Percentiles rank a stretch among this genome's conserved stretches.
phyloP scores from a whole-genome alignment of 805 yeast species.

The Naumovozyma castellii region DNA sequence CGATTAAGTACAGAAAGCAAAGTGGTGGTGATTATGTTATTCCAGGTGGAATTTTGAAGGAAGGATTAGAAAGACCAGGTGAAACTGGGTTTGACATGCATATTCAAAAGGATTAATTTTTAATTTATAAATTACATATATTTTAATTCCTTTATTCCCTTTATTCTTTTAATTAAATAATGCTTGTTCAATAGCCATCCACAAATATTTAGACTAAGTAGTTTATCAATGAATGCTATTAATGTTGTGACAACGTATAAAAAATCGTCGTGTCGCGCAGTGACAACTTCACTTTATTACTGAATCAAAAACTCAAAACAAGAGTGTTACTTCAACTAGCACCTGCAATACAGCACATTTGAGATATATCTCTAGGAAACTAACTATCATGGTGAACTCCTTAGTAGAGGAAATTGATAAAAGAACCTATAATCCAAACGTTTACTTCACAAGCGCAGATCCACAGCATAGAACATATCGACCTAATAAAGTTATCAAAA shows the following conservation, averaged over 20 bases:
- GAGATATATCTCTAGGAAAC: background rate
- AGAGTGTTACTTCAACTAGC: too few relatives aligned
- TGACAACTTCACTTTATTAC: too few relatives aligned
- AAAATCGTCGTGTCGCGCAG: too few relatives aligned
- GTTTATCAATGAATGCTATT: too few relatives aligned
- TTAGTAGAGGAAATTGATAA: conserved; percentile 29
- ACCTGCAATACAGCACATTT: too few relatives aligned
- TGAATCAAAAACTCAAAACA: too few relatives aligned
- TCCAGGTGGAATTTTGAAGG: conserved; percentile 8
- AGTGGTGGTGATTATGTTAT: conserved; percentile 17
- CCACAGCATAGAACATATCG: conserved; percentile 16
- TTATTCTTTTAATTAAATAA: too few relatives aligned
- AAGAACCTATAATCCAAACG: conserved; percentile 26
- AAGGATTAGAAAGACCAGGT: conserved; percentile 12
- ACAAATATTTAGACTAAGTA: too few relatives aligned
- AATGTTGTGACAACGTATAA: too few relatives aligned
- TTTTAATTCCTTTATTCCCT: too few relatives aligned
- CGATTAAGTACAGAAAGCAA: conserved; percentile 14
- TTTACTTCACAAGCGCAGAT: conserved; percentile 23
- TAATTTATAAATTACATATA: too few relatives aligned
- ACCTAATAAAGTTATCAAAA: conserved; percentile 14
- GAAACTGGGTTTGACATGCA: conserved; percentile 11
- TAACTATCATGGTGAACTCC: conserved; percentile 1
- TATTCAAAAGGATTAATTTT: background rate
- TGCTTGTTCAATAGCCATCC: too few relatives aligned